phyloP scores from a whole-genome alignment of 2,329 filamentous ascomycete species.

The Phaeophleospora eucalypticola region DNA sequence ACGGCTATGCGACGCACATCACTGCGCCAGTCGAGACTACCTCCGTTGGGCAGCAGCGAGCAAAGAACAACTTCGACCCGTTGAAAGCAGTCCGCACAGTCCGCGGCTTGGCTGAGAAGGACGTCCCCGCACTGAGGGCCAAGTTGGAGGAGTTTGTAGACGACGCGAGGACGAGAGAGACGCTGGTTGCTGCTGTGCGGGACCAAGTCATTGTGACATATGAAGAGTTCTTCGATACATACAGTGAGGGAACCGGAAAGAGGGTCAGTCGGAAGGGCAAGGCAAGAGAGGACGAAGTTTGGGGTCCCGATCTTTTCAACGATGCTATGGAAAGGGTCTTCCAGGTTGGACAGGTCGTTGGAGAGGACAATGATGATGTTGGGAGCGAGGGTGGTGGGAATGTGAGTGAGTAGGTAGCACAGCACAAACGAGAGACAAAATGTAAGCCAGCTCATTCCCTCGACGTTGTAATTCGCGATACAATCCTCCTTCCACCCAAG shows the following conservation, averaged over 20 bases:
- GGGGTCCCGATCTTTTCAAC: constrained; percentile 61
- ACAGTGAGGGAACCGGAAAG: constrained; percentile 37
- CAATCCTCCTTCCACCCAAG: too few relatives aligned
- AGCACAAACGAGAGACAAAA: too few relatives aligned
- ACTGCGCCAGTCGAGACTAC: constrained; percentile 41
- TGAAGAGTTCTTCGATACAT: constrained; percentile 59
- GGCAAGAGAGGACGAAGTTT: constrained; percentile 57
- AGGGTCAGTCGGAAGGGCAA: constrained; percentile 52
- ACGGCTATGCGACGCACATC: constrained; percentile 54
- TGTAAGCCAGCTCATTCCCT: too few relatives aligned
- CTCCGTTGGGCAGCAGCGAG: constrained; percentile 17
- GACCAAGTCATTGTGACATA: constrained; percentile 60
- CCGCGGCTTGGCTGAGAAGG: constrained; percentile 53
- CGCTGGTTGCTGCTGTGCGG: constrained; percentile 61
- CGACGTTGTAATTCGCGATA: too few relatives aligned
- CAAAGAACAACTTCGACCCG: constrained; percentile 23
- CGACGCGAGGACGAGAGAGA: constrained; percentile 61
- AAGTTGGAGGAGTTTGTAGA: constrained; percentile 62
- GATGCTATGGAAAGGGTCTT: constrained; percentile 61
- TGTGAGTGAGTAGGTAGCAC: constrained; percentile 20
- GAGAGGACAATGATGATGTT: constrained; percentile 30
- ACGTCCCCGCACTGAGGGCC: constrained; percentile 52
- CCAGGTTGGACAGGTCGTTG: constrained; percentile 46
- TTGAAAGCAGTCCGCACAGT: constrained; percentile 41
- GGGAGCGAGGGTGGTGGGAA: constrained; percentile 19